These are phyloP conservation scores for Polytrichum formosum DNA, from an alignment of 225 moss, liverwort and hornwort species.

Conservation along the genomic window DNA sequence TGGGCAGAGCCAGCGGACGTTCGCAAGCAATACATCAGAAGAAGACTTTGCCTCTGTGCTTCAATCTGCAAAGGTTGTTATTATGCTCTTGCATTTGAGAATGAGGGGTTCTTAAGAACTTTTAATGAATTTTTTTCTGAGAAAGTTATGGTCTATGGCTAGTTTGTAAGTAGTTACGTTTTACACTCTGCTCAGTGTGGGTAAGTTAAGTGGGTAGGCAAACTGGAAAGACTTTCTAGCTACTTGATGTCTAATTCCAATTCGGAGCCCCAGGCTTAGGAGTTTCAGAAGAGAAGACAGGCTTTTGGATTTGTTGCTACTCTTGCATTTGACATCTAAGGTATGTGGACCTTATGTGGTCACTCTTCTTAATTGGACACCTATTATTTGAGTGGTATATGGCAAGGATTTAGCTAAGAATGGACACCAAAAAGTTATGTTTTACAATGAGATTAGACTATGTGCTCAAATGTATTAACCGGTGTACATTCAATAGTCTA, in stretches of 20 bases:
- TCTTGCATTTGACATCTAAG: background rate
- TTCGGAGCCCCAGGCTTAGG: background rate
- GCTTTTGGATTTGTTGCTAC: background rate
- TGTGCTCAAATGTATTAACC: background rate
- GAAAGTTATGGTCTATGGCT: background rate
- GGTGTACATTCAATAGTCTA: too few relatives aligned
- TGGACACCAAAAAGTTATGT: too few relatives aligned
- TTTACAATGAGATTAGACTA: background rate
- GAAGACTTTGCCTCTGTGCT: constrained; percentile 41
- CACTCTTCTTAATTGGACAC: too few relatives aligned
- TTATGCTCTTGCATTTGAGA: background rate
- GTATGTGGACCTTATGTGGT: too few relatives aligned
- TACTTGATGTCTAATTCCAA: background rate
- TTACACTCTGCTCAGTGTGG: background rate
- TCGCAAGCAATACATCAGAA: constrained; percentile 30
- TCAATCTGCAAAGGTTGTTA: constrained; percentile 35
- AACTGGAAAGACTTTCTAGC: background rate
- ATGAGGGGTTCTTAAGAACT: too few relatives aligned
- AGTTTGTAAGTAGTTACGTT: background rate
- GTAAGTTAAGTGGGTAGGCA: background rate
- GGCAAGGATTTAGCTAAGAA: too few relatives aligned
- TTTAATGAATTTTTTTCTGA: background rate
- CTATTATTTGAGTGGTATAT: too few relatives aligned
- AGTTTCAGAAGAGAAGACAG: background rate
- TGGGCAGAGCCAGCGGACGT: constrained; percentile 21